Evolutionary conservation across 352 stramenopile species (phyloP).

Genomic region (Aphanomyces stellatus): DNA sequence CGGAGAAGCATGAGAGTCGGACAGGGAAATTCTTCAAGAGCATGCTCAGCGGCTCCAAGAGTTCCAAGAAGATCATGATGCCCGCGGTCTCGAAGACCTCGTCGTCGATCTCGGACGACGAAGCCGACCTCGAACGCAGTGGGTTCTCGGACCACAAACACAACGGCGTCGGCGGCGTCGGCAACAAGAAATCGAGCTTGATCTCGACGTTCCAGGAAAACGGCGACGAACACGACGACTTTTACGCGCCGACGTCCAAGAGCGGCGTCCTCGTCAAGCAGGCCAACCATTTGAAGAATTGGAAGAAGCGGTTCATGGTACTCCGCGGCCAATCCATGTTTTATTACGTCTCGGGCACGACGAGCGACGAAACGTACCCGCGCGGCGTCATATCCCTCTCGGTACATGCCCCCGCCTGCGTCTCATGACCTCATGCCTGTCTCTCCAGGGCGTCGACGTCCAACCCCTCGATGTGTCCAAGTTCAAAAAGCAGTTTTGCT

Average conservation of each 20-base stretch:
- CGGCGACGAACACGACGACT: not conserved
- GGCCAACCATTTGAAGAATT: slow-evolving; percentile 83
- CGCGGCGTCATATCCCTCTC: slow-evolving; percentile 68
- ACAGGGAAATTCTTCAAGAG: slow-evolving; percentile 20
- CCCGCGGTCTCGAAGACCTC: not conserved
- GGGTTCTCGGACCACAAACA: slow-evolving; percentile 10
- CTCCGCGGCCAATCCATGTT: slow-evolving; percentile 81
- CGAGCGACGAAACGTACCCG: slow-evolving; percentile 76
- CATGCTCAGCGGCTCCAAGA: slow-evolving; percentile 3
- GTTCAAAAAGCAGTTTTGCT: slow-evolving; percentile 83
- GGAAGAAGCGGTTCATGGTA: slow-evolving; percentile 85
- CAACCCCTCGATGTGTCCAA: slow-evolving; percentile 62
- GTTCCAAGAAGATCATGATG: slow-evolving; percentile 4
- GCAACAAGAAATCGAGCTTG: slow-evolving; percentile 6
- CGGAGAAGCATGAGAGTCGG: not conserved
- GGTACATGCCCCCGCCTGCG: slow-evolving; percentile 17
- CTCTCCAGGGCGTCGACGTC: slow-evolving; percentile 48
- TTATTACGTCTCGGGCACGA: slow-evolving; percentile 83
- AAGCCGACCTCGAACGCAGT: slow-evolving; percentile 12
- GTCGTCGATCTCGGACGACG: slow-evolving; percentile 13
- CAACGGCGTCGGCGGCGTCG: not conserved
- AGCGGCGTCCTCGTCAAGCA: slow-evolving; percentile 76
- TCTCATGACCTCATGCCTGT: not conserved
- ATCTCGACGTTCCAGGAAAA: slow-evolving; percentile 16
- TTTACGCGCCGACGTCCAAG: slow-evolving; percentile 17